phyloP scores from a whole-genome alignment of 177 flowering plant genomes.

The Vitis hybrid region DNA sequence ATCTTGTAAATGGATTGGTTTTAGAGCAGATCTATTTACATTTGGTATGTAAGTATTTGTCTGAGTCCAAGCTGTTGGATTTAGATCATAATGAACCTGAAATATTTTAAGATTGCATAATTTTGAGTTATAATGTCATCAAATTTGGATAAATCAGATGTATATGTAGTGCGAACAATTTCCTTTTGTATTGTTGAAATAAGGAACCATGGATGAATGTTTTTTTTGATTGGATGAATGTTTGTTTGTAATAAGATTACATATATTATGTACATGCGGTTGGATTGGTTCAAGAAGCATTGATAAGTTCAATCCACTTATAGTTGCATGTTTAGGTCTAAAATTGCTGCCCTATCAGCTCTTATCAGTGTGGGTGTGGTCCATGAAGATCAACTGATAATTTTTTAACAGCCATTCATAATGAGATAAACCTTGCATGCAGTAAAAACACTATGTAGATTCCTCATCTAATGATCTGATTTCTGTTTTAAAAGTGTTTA shows the following conservation, averaged over 20 bases:
- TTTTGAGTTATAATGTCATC: too few relatives aligned
- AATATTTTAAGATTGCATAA: too few relatives aligned
- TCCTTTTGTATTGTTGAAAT: too few relatives aligned
- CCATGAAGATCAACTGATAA: not conserved
- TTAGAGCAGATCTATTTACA: too few relatives aligned
- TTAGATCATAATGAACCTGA: too few relatives aligned
- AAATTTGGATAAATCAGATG: too few relatives aligned
- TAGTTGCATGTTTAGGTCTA: not conserved
- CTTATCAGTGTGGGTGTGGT: not conserved
- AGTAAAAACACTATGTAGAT: not conserved
- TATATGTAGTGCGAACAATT: too few relatives aligned
- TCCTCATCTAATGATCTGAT: not conserved
- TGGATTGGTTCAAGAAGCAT: not conserved
- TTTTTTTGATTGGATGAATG: not conserved
- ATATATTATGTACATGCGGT: too few relatives aligned
- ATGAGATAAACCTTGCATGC: not conserved
- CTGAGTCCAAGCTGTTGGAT: too few relatives aligned
- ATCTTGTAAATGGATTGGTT: too few relatives aligned
- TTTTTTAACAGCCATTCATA: not conserved
- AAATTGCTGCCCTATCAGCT: not conserved
- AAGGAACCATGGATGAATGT: not conserved
- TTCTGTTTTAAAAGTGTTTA: conserved; percentile 8
- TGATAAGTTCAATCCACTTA: not conserved
- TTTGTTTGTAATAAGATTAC: too few relatives aligned
- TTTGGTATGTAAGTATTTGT: too few relatives aligned